A percentile compares a stretch with the other conserved stretches of the same genome.
Conservation (phyloP, 208 protist species). For the Novymonas esmeraldas region DNA sequence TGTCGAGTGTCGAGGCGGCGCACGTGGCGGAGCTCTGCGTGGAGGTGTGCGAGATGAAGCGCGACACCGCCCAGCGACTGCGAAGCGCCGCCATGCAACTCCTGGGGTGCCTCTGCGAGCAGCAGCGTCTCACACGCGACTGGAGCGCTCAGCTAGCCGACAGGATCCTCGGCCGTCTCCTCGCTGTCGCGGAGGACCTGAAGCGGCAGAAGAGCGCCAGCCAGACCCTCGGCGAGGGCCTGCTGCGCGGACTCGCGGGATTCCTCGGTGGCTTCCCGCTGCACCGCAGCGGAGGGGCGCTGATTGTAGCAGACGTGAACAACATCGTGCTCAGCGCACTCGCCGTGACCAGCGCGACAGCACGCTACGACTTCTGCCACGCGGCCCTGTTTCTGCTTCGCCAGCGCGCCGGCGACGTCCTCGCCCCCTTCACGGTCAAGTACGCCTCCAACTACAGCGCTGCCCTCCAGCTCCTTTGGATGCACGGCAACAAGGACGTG, state of each 20-base stretch:
- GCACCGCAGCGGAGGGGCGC: constrained; percentile 2
- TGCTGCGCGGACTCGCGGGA: constrained; percentile 43
- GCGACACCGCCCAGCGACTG: constrained; percentile 11
- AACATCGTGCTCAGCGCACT: constrained; percentile 48
- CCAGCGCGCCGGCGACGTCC: constrained; percentile 12
- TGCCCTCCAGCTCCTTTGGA: constrained; percentile 38
- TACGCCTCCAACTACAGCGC: constrained; percentile 30
- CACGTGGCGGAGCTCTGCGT: constrained; percentile 34
- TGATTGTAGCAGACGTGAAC: constrained; percentile 33
- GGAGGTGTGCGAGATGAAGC: constrained; percentile 12
- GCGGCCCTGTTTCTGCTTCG: constrained; percentile 53
- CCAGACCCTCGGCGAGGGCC: constrained; percentile 46
- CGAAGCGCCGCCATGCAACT: constrained; percentile 39
- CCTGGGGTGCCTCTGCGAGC: constrained; percentile 17
- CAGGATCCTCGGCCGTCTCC: constrained; percentile 15
- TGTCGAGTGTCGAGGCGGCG: constrained; percentile 15
- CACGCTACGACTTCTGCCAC: constrained; percentile 41
- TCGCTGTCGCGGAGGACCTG: constrained; percentile 25
- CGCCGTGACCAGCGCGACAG: constrained; percentile 13
- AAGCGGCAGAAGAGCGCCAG: constrained; percentile 16
- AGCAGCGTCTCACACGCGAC: background rate
- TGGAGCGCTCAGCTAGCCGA: background rate
- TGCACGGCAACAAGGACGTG: constrained; percentile 58
- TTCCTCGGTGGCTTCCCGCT: constrained; percentile 40
- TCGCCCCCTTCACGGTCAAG: constrained; percentile 35